These are phyloP conservation scores for Ormosia emarginata DNA, from an alignment of 306 rosid species.

Conservation along the genomic window DNA sequence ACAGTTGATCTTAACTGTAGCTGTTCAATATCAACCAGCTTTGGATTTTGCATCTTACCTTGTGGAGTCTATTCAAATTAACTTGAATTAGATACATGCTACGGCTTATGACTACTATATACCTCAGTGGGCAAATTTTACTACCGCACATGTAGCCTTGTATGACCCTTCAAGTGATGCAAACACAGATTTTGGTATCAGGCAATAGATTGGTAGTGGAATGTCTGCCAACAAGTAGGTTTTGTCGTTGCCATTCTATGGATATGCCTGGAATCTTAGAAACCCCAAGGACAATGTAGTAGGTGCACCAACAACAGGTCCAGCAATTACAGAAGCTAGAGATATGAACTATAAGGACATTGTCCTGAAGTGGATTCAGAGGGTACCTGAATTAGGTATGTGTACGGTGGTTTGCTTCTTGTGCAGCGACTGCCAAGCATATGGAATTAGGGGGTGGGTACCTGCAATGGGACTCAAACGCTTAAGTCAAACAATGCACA, in stretches of 20 bases:
- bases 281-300: neutral
- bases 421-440: no score
- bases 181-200: constrained; percentile 17
- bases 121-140: neutral
- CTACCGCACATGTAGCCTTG: constrained; percentile 22
- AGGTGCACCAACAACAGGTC: constrained; percentile 35
- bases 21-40: neutral
- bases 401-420: no score
- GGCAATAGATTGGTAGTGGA: constrained; percentile 20
- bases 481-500: no score
- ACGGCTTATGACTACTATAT: constrained; percentile 13
- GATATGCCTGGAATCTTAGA: constrained; percentile 31
- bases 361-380: no score
- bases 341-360: constrained; percentile 15
- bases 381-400: no score
- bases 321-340: neutral
- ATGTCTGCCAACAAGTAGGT: constrained; percentile 19
- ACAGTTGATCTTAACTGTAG: constrained; percentile 24
- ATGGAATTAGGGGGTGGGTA: no score
- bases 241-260: constrained; percentile 37
- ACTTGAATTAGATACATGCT: constrained; percentile 43
- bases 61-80: constrained; percentile 22
- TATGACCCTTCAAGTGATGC: constrained; percentile 15
- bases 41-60: neutral
- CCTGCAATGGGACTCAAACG: no score